phyloP scores from a whole-genome alignment of 169 alveolate species.

The Plasmodium adleri region DNA sequence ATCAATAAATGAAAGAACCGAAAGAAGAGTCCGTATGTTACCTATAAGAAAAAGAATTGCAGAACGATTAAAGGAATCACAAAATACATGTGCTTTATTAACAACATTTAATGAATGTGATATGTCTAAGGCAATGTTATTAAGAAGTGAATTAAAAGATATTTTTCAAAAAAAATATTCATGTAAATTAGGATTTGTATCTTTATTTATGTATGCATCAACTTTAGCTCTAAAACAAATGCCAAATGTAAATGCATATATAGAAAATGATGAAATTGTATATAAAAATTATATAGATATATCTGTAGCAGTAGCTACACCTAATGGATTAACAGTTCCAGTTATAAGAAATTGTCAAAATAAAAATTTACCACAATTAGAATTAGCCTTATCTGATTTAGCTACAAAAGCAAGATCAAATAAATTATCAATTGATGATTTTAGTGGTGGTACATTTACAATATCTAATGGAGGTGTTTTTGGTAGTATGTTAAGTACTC shows the following conservation, averaged over 20 bases:
- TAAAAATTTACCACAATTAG: constrained; percentile 91
- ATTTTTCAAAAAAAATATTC: constrained; percentile 83
- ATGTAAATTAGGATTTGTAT: constrained; percentile 86
- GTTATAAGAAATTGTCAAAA: constrained; percentile 93
- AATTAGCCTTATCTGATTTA: constrained; percentile 86
- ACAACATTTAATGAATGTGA: constrained; percentile 95
- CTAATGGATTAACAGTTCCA: constrained; percentile 97
- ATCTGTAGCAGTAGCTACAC: constrained; percentile 97
- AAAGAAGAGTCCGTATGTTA: constrained; percentile 90
- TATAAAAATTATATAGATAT: constrained; percentile 94
- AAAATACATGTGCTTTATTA: constrained; percentile 93
- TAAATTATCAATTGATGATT: constrained; percentile 93
- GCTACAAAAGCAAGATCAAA: constrained; percentile 93
- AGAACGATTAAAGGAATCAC: constrained; percentile 94
- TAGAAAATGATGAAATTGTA: constrained; percentile 91
- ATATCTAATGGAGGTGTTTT: constrained; percentile 97
- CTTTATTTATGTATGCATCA: constrained; percentile 89
- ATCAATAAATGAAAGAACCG: constrained; percentile 78
- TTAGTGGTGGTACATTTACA: constrained; percentile 97
- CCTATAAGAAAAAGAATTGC: constrained; percentile 94
- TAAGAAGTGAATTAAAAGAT: constrained; percentile 85
- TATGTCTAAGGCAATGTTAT: constrained; percentile 86
- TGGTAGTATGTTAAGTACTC: constrained; percentile 97
- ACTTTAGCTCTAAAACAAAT: constrained; percentile 86
- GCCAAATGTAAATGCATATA: constrained; percentile 89